phyloP scores from a whole-genome alignment of 1,284 basidiomycete species.

The Ganoderma sinense region DNA sequence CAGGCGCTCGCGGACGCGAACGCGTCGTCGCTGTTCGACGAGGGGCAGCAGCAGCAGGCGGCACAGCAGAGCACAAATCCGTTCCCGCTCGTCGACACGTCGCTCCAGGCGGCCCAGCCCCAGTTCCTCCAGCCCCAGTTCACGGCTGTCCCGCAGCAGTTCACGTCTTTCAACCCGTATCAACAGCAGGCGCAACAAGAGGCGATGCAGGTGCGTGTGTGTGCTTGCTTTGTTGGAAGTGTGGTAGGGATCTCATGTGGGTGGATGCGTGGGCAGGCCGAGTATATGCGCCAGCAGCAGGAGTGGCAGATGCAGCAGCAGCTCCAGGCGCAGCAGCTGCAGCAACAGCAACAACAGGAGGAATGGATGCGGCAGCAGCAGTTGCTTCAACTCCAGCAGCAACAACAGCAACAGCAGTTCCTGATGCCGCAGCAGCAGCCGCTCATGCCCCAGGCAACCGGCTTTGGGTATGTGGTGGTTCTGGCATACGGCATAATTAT shows the following conservation, averaged over 20 bases:
- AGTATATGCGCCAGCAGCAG: conserved; percentile 79
- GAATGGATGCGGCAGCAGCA: conserved; percentile 74
- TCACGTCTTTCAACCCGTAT: conserved; percentile 95
- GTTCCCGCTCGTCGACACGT: conserved; percentile 75
- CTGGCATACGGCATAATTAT: conserved; percentile 2
- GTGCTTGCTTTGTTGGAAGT: not conserved
- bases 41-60: conserved; percentile 72
- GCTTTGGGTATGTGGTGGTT: conserved; percentile 65
- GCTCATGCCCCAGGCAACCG: conserved; percentile 69
- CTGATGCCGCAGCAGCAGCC: conserved; percentile 55
- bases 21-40: conserved; percentile 85
- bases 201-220: conserved; percentile 61
- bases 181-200: conserved; percentile 94
- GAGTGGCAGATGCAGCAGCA: conserved; percentile 67
- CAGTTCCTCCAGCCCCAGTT: conserved; percentile 67
- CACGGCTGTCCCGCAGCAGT: conserved; percentile 73
- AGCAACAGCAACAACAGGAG: conserved; percentile 72
- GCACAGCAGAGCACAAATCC: conserved; percentile 54
- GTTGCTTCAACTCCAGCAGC: conserved; percentile 61
- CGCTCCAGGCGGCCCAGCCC: conserved; percentile 50
- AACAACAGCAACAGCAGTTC: conserved; percentile 46
- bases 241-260: not conserved
- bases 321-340: conserved; percentile 53
- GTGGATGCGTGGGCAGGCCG: conserved; percentile 50
- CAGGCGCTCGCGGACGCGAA: conserved; percentile 80